Evolutionary conservation across 2,329 filamentous ascomycete species (phyloP), one percentile per base, ranked within the genome.

Genomic region (Blastomyces emzantsi): DNA sequence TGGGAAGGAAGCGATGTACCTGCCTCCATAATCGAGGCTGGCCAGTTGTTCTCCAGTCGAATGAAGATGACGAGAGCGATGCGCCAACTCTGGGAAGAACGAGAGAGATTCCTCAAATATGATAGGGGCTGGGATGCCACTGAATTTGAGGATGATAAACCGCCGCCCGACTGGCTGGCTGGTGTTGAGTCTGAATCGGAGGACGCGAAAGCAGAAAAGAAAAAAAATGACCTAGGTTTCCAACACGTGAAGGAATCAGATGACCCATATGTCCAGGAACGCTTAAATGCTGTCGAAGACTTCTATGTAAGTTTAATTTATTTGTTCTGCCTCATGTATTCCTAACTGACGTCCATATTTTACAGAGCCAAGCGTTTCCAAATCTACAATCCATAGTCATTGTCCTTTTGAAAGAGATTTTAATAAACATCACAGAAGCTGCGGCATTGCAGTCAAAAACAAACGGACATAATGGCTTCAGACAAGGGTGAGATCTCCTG

Each of bases 371-470:
- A 66, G 85, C 89, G 0, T 79, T 99, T 61, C 90, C 93, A 1
- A 87, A 96, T 74, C 78, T 99, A 19, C 94, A 97, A 73, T 97
- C 93, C 0, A 79, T 97, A 17, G 89, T 96, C 3, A 96, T 97
- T 69, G 92, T 97, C 4, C 82, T 97, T 49, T 83, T 97, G 68
- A 96, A 94, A 74, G 89, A 92, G 17, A 88, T 97, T 52, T 78
- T 97, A 65, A 84, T 88, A 47, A 95, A 95, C 71, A 91, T 97
- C 57, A 94, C 90, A 36, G 88, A 90, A n/a, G 83, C 94, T 63
- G 87, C 93, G 62, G 80, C 86, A 15, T 85, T 87, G 70, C 78
- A 86, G 67, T 69, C 74, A 41, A 79, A 79, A 22, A 74, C 73
- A 28, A 78, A 76, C 66, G 79, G 79, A 1, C 77, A 80, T 51